These are phyloP conservation scores for Arabidopsis thaliana DNA, from an alignment of 345 rosid genomes.

Conservation along the genomic window TAIR10.1 NC_003076.8:23037501-23038000, in stretches of 20 bases:
- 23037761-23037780: neutral
- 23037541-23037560: no score
- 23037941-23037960: constrained; percentile 2
- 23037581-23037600: no score
- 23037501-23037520: no score
- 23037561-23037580: no score
- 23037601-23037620: no score
- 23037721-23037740: neutral
- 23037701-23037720: neutral
- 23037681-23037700: neutral
- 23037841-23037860: neutral
- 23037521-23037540: no score
- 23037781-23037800: no score
- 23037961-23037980: neutral
- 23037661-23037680: neutral
- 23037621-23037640: no score
- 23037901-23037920: neutral
- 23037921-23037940: neutral
- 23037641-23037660: constrained; percentile 3
- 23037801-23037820: neutral
- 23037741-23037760: neutral
- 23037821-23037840: no score
- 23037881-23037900: neutral
- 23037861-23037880: neutral
- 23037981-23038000: constrained; percentile 7